Conservation (phyloP, 257 asterid species). For the Pogostemon cablin region DNA sequence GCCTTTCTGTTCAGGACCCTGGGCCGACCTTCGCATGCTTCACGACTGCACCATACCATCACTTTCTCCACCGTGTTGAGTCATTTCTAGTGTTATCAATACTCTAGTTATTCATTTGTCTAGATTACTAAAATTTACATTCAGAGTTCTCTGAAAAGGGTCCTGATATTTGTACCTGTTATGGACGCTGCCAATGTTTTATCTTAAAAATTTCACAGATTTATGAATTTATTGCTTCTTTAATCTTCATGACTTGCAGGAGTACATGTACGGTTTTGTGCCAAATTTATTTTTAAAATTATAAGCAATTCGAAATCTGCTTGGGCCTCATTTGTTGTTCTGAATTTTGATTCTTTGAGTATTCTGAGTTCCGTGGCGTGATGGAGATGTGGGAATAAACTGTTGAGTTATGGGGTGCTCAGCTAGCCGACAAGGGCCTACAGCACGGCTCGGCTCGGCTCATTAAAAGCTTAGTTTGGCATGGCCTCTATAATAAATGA, state of each 20-base stretch:
- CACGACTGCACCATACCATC: neutral
- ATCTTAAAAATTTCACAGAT: constrained; percentile 1
- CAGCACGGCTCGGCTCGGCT: too few species aligned
- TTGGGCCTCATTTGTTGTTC: neutral
- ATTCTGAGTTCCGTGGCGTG: too few species aligned
- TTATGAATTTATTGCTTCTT: neutral
- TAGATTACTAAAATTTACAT: constrained; percentile 8
- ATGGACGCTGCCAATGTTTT: constrained; percentile 5
- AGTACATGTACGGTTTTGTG: too few species aligned
- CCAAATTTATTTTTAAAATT: neutral
- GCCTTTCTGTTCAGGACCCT: constrained; percentile 3
- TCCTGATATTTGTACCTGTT: constrained; percentile 29
- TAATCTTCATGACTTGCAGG: neutral
- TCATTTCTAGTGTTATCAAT: neutral
- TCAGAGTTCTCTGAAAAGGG: constrained; percentile 8
- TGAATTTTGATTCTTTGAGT: too few species aligned
- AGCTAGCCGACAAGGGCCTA: too few species aligned
- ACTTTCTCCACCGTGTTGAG: constrained; percentile 13
- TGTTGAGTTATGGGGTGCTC: too few species aligned
- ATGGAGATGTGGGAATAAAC: too few species aligned
- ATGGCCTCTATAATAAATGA: too few species aligned
- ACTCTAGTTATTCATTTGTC: constrained; percentile 20
- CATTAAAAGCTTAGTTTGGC: too few species aligned
- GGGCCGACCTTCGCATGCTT: neutral
- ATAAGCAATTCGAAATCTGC: neutral